A percentile compares a stretch with the other conserved stretches of the same genome.
Evolutionary conservation across 768 basidiomycete genomes (phyloP).

Genomic region (Kockovaella imperatae): DNA sequence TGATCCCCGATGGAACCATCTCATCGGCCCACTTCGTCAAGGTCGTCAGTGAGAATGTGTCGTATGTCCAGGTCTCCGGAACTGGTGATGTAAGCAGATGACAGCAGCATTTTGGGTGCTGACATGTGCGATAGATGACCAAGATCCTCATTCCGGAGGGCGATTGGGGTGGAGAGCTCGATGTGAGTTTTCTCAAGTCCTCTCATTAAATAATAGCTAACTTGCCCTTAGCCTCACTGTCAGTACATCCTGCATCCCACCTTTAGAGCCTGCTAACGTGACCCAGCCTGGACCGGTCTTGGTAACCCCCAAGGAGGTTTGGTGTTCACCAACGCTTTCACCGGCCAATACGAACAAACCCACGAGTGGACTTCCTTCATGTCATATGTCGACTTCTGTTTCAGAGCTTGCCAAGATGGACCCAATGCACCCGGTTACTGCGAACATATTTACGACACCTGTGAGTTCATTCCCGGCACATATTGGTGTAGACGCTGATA

Average conservation of each 20-base stretch:
- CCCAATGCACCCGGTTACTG: slow-evolving; percentile 46
- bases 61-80: slow-evolving; percentile 47
- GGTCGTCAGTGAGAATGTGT: slow-evolving; percentile 41
- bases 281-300: slow-evolving; percentile 44
- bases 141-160: slow-evolving; percentile 45
- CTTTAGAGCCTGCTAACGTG: background rate
- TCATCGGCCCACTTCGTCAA: slow-evolving; percentile 48
- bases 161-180: slow-evolving; percentile 48
- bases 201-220: background rate
- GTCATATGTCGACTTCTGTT: slow-evolving; percentile 28
- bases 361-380: slow-evolving; percentile 45
- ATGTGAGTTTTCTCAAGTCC: slow-evolving; percentile 25
- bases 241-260: background rate
- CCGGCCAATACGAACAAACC: slow-evolving; percentile 43
- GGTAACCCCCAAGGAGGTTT: slow-evolving; percentile 48
- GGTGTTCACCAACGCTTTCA: slow-evolving; percentile 47
- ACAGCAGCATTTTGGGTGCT: slow-evolving; percentile 1
- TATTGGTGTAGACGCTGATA: slow-evolving; percentile 4
- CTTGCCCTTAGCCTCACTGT: slow-evolving; percentile 17
- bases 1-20: slow-evolving; percentile 47
- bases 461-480: slow-evolving; percentile 34
- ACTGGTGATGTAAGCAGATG: slow-evolving; percentile 27
- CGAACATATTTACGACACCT: slow-evolving; percentile 48
- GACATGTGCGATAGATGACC: slow-evolving; percentile 40
- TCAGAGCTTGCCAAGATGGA: slow-evolving; percentile 38